A percentile compares a stretch with the other conserved stretches of the same genome.
Conservation (phyloP, 805 yeast species). For the Candida nemodendra region DNA sequence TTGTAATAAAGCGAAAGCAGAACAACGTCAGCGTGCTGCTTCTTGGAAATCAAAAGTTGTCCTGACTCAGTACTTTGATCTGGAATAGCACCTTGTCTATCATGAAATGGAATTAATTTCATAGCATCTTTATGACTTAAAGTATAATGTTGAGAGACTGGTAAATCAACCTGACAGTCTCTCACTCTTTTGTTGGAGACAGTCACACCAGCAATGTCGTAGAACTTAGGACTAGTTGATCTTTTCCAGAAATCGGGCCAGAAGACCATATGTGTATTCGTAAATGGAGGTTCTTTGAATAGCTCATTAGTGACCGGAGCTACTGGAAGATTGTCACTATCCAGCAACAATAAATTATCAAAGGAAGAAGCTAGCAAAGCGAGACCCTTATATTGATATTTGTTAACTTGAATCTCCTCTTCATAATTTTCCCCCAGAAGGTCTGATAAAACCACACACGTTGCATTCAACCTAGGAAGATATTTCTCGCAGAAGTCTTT, state of each 20-base stretch:
- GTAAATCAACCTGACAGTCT: slow-evolving; percentile 29
- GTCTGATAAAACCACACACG: slow-evolving; percentile 40
- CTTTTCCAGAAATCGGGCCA: slow-evolving; percentile 73
- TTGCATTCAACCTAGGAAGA: slow-evolving; percentile 40
- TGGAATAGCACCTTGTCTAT: slow-evolving; percentile 58
- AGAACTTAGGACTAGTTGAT: slow-evolving; percentile 58
- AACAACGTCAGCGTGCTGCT: slow-evolving; percentile 51
- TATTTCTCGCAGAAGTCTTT: slow-evolving; percentile 38
- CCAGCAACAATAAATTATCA: slow-evolving; percentile 45
- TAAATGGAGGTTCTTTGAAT: slow-evolving; percentile 45
- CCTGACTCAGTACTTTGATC: slow-evolving; percentile 67
- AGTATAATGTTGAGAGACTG: slow-evolving; percentile 18
- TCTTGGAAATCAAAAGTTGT: slow-evolving; percentile 57
- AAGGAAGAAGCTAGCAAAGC: slow-evolving; percentile 46
- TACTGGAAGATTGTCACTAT: slow-evolving; percentile 46
- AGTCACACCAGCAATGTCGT: slow-evolving; percentile 49
- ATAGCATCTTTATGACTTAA: slow-evolving; percentile 17
- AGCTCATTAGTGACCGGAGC: slow-evolving; percentile 53
- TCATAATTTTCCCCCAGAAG: slow-evolving; percentile 33
- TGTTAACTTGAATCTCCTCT: slow-evolving; percentile 25
- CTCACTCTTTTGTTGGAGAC: slow-evolving; percentile 37
- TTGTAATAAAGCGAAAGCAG: slow-evolving; percentile 59
- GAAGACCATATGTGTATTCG: slow-evolving; percentile 46
- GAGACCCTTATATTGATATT: slow-evolving; percentile 36
- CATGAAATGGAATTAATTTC: slow-evolving; percentile 48